phyloP scores from a whole-genome alignment of 495 filamentous ascomycete species.

The Beverwykella pulmonaria region DNA sequence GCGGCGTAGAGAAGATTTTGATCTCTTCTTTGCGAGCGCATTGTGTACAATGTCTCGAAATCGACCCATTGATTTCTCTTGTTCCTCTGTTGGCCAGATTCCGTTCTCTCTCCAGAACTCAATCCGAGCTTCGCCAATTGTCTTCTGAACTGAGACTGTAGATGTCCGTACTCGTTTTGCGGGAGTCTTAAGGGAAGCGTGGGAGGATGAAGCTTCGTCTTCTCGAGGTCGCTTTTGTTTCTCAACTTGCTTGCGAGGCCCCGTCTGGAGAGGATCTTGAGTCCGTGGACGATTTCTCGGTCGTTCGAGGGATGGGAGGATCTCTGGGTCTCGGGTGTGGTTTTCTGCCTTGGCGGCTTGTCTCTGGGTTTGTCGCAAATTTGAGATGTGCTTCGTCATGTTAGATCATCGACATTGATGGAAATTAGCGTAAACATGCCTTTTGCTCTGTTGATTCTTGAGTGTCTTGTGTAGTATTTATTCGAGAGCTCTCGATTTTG shows the following conservation, averaged over 20 bases:
- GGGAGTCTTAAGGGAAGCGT: slow-evolving; percentile 1
- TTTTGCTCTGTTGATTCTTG: no score
- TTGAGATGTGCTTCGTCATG: no score
- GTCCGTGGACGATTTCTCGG: no score
- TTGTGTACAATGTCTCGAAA: slow-evolving; percentile 5
- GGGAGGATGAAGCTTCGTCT: slow-evolving; percentile 14
- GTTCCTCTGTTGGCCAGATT: slow-evolving; percentile 19
- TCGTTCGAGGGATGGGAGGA: no score
- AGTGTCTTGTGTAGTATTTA: no score
- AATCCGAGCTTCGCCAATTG: not conserved
- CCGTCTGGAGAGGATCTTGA: not conserved
- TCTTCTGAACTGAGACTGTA: slow-evolving; percentile 9
- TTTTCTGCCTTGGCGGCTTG: no score
- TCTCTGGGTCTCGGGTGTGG: no score
- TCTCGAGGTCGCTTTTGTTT: slow-evolving; percentile 16
- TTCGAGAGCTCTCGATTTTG: no score
- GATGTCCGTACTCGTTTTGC: slow-evolving; percentile 10
- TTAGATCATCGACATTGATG: no score
- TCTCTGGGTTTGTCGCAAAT: no score
- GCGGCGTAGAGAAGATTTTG: slow-evolving; percentile 35
- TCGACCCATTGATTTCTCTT: slow-evolving; percentile 17
- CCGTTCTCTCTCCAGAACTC: slow-evolving; percentile 9
- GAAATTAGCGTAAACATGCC: no score
- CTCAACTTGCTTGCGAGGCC: slow-evolving; percentile 12
- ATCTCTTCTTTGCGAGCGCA: slow-evolving; percentile 39